Base-by-base conservation (phyloP, 495 filamentous ascomycete species). In the Podospora australis region DNA sequence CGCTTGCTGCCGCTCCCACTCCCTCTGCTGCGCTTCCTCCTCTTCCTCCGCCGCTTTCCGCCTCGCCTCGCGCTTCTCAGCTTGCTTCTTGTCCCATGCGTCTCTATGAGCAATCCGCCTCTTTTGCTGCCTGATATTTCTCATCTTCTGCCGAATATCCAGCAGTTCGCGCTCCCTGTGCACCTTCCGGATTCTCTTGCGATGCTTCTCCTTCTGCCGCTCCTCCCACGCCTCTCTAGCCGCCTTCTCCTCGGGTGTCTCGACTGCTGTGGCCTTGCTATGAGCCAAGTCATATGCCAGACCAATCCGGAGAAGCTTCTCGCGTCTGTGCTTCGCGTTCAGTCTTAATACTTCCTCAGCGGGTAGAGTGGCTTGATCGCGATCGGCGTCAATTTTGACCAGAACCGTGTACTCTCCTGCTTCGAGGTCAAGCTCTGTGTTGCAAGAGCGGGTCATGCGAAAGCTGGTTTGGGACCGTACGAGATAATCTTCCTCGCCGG, bases 231-330 rank as follows among this genome's bases (percentile, higher is more conserved):
- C 65, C 51, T 71, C 64, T 9, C 66, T 64, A 1, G 69, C 73
- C 49, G 64, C 55, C 62, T 80, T 82, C 57, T 88, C 83, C 45
- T 76, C 70, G n/a, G 82, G 70, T 4, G 80, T 80, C 54, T 88
- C 83, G 23, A 71, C 63, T 16, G 83, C 70, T 17, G 82, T 75
- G 14, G 83, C 85, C 62, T 90, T 90, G 28, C 81, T 82, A 57
- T 94, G 87, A 3, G 90, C 88, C 8, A 91, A 66, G 58, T 96
- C 90, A 48, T 95, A 94, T 4, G 83, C 81, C 22, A 85, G 75
- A 3, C 87, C 90, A 17, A 91, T 81, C 47, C 86, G 82, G 2
- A 90, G 77, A 2, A 96, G 73, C 64, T 96, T 96, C 39, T 90
- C 87, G 22, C 88, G 81, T 20, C 79, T 74, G 1, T 62, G 60